Conservation (phyloP, 108 stramenopile genomes). For the Cyclotella baltica region DNA sequence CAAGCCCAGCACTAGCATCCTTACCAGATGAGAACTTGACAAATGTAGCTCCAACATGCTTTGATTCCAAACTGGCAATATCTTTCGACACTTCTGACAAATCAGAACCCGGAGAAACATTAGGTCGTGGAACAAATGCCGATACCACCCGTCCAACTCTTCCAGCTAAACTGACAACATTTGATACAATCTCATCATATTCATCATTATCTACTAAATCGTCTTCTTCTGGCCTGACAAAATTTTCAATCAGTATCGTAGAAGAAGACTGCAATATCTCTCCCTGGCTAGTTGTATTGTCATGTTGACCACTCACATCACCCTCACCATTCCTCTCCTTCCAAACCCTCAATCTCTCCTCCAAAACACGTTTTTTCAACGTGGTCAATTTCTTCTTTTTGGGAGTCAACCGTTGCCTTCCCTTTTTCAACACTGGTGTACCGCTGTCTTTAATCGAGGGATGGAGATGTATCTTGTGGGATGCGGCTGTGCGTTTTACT, state of each 20-base stretch:
- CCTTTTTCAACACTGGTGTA: slow-evolving; percentile 45
- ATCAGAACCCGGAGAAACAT: background rate
- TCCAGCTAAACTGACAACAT: slow-evolving; percentile 66
- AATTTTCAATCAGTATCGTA: slow-evolving; percentile 62
- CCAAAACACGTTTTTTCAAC: slow-evolving; percentile 81
- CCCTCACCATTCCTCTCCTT: slow-evolving; percentile 48
- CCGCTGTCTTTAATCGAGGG: background rate
- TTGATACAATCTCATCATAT: slow-evolving; percentile 73
- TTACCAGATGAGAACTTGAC: slow-evolving; percentile 53
- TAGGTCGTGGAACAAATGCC: slow-evolving; percentile 62
- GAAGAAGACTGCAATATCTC: too few relatives aligned
- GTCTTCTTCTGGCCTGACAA: slow-evolving; percentile 54
- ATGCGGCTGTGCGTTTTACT: slow-evolving; percentile 16
- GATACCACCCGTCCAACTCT: slow-evolving; percentile 68
- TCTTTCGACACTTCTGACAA: background rate
- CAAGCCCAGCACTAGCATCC: slow-evolving; percentile 65
- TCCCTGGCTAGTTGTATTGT: too few relatives aligned
- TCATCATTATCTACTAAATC: slow-evolving; percentile 84
- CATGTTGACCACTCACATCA: too few relatives aligned
- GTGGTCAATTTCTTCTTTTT: slow-evolving; percentile 83
- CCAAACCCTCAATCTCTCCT: slow-evolving; percentile 82
- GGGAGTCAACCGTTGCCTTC: slow-evolving; percentile 68
- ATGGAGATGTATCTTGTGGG: slow-evolving; percentile 2
- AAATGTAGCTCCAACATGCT: slow-evolving; percentile 51
- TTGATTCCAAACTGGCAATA: background rate